These are phyloP conservation scores for Glycine latifolia DNA, from an alignment of 306 rosid genomes.

Conservation along the genomic window DNA sequence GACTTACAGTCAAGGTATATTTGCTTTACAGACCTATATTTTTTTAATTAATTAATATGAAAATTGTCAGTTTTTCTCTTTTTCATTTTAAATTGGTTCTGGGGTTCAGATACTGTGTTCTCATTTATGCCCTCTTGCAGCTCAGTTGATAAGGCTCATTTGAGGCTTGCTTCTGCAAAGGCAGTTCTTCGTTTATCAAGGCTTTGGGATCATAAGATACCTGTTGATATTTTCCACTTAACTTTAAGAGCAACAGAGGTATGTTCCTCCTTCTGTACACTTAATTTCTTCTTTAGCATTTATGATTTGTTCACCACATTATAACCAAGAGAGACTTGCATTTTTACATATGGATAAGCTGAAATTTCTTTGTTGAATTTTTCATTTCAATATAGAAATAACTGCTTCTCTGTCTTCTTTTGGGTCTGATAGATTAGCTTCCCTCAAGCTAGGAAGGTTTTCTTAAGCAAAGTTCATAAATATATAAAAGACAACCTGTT, in stretches of 20 bases:
- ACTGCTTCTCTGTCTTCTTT: conserved; percentile 45
- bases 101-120: conserved; percentile 42
- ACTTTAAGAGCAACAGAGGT: conserved; percentile 84
- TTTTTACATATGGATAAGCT: conserved; percentile 22
- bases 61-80: neutral
- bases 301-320: conserved; percentile 41
- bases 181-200: conserved; percentile 87
- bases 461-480: conserved; percentile 89
- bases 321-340: conserved; percentile 13
- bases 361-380: conserved; percentile 38
- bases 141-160: conserved; percentile 90
- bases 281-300: conserved; percentile 41
- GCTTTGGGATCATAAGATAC: conserved; percentile 96
- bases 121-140: conserved; percentile 63
- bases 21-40: conserved; percentile 21
- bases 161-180: conserved; percentile 95
- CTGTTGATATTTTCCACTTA: conserved; percentile 76
- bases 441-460: conserved; percentile 77
- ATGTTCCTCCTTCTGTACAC: conserved; percentile 40
- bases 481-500: conserved; percentile 80
- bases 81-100: conserved; percentile 27
- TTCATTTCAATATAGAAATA: conserved; percentile 41
- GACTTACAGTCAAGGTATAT: conserved; percentile 84
- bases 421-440: conserved; percentile 72
- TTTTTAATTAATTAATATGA: conserved; percentile 25